phyloP scores from a whole-genome alignment of 805 yeast genomes.

The Saturnispora saitoi region DNA sequence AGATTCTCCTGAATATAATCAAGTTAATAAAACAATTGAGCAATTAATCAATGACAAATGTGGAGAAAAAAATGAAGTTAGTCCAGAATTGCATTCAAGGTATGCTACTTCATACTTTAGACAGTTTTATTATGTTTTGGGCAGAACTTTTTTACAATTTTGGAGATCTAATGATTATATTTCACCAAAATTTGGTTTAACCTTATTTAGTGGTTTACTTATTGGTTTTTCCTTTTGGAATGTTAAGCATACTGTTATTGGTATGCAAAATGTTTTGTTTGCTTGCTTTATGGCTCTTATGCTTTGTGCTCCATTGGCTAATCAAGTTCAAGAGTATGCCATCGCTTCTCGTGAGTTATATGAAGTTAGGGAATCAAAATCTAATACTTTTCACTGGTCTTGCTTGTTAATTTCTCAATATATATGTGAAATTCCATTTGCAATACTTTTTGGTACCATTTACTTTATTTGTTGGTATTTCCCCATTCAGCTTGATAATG shows the following conservation, averaged over 20 bases:
- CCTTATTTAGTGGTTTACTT: slow-evolving; percentile 34
- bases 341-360: slow-evolving; percentile 53
- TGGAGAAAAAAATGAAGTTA: slow-evolving; percentile 10
- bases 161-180: slow-evolving; percentile 45
- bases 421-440: slow-evolving; percentile 56
- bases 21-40: slow-evolving; percentile 25
- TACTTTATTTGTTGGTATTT: slow-evolving; percentile 34
- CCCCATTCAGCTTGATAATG: slow-evolving; percentile 29
- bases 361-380: slow-evolving; percentile 63
- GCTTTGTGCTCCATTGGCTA: slow-evolving; percentile 48
- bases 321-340: slow-evolving; percentile 57
- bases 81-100: slow-evolving; percentile 15
- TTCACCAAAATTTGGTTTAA: slow-evolving; percentile 38
- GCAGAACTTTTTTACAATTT: slow-evolving; percentile 33
- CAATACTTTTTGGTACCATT: slow-evolving; percentile 39
- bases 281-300: slow-evolving; percentile 47
- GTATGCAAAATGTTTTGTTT: slow-evolving; percentile 52
- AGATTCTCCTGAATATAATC: slow-evolving; percentile 23
- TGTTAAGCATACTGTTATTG: slow-evolving; percentile 41
- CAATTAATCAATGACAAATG: slow-evolving; percentile 19
- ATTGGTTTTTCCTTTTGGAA: slow-evolving; percentile 68
- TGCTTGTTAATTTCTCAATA: slow-evolving; percentile 45
- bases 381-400: slow-evolving; percentile 71
- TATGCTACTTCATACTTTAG: slow-evolving; percentile 40
- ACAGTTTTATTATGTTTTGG: slow-evolving; percentile 30